Base-by-base conservation (phyloP, 2,329 filamentous ascomycete species). In the Fusarium sp. region DNA sequence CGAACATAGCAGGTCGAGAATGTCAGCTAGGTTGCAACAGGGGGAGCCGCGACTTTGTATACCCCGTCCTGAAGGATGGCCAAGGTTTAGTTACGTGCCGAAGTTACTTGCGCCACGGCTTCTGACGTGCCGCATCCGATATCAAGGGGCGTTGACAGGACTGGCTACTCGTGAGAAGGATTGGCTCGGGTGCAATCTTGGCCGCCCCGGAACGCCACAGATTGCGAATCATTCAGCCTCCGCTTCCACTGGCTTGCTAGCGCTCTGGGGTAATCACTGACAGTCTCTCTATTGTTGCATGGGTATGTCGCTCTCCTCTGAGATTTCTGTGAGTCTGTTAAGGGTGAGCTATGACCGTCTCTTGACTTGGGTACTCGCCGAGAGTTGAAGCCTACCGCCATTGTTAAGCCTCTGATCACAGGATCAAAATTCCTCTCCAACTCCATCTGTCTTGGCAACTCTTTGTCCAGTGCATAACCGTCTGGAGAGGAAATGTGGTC, bases 191-290 rank as follows among this genome's bases (percentile, higher is more conserved):
- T 14, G 6, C 18, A 31, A 8, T 4, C 27, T 5, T 54, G 27
- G 6, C 18, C 18, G 27, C 18, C 27, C 18, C 47, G 18, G 27
- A 31, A 20, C 27, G 27, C 47, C 27, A 31, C 47, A 9, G 6
- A 52, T 54, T 10, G 47, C 27, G 24, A 31, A 29, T 31, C 47
- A 52, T 52, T 52, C 24, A 50, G 45, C 24, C 47, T 13, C 47
- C 0, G 9, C 2, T 16, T 0, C 11, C 5, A 13, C 24, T 1
- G 10, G 47, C 24, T 29, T 29, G 24, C 4, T n/a, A 4, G 9
- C 13, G 9, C 5, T 29, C 2, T n/a, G 16, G 24, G 9, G 24
- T 29, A 50, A 13, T 16, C 45, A 50, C 45, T n/a, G 16, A 29
- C 2, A 1, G 2, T 1, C 4, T 9, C 2, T 8, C 45, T 47